A percentile compares a stretch with the other conserved stretches of the same genome.
Evolutionary conservation across 2,329 filamentous ascomycete genomes (phyloP).

Genomic region (Cladophialophora chaetospira): DNA sequence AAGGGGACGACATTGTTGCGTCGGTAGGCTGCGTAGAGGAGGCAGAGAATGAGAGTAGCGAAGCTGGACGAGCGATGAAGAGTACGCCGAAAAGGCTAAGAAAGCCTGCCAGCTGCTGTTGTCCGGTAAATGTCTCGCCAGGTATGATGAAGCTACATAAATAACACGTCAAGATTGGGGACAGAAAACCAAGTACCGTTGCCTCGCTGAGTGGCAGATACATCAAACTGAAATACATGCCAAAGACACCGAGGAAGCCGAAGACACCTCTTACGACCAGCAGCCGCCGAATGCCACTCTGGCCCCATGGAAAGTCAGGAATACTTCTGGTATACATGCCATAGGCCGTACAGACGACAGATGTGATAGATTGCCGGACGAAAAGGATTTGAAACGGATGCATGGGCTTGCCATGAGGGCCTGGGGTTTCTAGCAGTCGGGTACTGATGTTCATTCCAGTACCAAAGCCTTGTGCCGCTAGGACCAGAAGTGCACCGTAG

Average conservation of each 20-base stretch:
- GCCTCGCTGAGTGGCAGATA: slow-evolving; percentile 85
- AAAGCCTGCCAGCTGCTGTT: slow-evolving; percentile 74
- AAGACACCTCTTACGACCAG: slow-evolving; percentile 68
- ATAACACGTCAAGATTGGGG: slow-evolving; percentile 76
- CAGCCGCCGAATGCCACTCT: slow-evolving; percentile 65
- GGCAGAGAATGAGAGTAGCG: slow-evolving; percentile 51
- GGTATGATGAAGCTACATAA: slow-evolving; percentile 71
- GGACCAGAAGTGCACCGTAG: slow-evolving; percentile 71
- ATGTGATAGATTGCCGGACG: slow-evolving; percentile 74
- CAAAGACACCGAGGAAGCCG: slow-evolving; percentile 78
- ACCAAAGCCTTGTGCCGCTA: slow-evolving; percentile 77
- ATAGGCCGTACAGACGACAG: slow-evolving; percentile 66
- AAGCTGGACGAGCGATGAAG: slow-evolving; percentile 73
- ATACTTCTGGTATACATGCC: slow-evolving; percentile 68
- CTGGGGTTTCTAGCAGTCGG: slow-evolving; percentile 69
- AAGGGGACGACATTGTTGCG: slow-evolving; percentile 33
- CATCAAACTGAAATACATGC: slow-evolving; percentile 72
- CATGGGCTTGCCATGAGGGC: slow-evolving; percentile 68
- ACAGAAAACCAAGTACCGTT: slow-evolving; percentile 85
- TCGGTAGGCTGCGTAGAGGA: slow-evolving; percentile 32
- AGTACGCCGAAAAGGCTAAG: slow-evolving; percentile 78
- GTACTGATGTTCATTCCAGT: slow-evolving; percentile 83
- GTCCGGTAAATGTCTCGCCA: slow-evolving; percentile 74
- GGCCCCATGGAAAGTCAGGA: slow-evolving; percentile 70
- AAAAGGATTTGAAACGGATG: slow-evolving; percentile 86